phyloP scores from a whole-genome alignment of 1,284 basidiomycete genomes.

The Omphalotus olearius region DNA sequence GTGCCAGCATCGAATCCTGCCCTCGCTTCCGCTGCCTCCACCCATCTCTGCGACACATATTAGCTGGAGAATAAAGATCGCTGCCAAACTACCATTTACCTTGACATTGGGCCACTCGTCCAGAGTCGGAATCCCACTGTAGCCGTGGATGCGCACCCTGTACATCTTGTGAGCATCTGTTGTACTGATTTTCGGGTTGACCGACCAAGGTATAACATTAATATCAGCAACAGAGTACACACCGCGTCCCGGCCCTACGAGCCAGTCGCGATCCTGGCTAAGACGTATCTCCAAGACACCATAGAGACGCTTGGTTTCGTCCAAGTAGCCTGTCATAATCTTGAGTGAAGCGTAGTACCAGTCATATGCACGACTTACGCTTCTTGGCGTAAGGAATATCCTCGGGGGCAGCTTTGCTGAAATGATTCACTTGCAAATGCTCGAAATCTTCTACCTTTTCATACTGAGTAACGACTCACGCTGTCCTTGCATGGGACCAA shows the following conservation, averaged over 20 bases:
- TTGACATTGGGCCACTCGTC: conserved; percentile 56
- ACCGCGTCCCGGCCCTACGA: conserved; percentile 64
- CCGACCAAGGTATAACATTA: conserved; percentile 52
- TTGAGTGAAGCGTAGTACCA: neutral
- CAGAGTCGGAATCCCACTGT: conserved; percentile 48
- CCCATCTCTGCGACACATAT: conserved; percentile 2
- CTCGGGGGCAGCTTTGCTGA: conserved; percentile 51
- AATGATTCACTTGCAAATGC: conserved; percentile 51
- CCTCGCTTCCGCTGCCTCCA: conserved; percentile 5
- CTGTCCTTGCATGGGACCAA: conserved; percentile 78
- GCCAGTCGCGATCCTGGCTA: conserved; percentile 50
- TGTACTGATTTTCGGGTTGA: neutral
- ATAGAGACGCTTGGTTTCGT: conserved; percentile 78
- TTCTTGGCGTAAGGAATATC: conserved; percentile 65
- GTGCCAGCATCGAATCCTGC: conserved; percentile 7
- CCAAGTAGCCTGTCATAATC: conserved; percentile 50
- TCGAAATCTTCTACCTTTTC: neutral
- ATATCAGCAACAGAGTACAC: conserved; percentile 67
- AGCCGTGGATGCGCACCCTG: conserved; percentile 47
- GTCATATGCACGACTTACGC: conserved; percentile 29
- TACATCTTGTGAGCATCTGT: neutral
- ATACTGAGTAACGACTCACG: conserved; percentile 20
- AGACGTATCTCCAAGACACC: conserved; percentile 73
- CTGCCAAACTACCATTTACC: conserved; percentile 23
- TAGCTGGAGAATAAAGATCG: neutral